Conservation (phyloP, 495 filamentous ascomycete genomes). For the Penicillium paxilli region DNA sequence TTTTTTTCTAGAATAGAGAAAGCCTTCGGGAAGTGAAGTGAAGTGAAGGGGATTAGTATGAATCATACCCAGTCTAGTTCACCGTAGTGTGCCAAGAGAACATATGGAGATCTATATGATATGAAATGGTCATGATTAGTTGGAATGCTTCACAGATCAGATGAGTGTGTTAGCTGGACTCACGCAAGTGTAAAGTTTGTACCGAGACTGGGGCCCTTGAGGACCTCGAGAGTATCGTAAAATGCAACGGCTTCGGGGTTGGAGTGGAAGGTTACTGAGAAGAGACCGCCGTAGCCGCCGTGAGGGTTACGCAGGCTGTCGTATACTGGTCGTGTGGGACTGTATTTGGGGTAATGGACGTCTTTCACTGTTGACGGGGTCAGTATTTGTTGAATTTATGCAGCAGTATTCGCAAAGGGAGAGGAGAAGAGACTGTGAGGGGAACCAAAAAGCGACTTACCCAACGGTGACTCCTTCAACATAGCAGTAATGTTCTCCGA, state of each 20-base stretch:
- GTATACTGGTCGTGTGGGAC: conserved; percentile 66
- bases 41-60: too few relatives aligned
- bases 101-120: conserved; percentile 85
- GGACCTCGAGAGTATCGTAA: conserved; percentile 81
- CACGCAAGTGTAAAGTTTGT: conserved; percentile 92
- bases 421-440: not conserved
- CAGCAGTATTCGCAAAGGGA: not conserved
- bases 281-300: conserved; percentile 88
- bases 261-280: conserved; percentile 76
- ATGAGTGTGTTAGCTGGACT: conserved; percentile 16
- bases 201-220: conserved; percentile 91
- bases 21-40: too few relatives aligned
- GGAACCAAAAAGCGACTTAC: conserved; percentile 40
- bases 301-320: conserved; percentile 71
- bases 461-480: conserved; percentile 54
- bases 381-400: too few relatives aligned
- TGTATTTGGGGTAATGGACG: conserved; percentile 85
- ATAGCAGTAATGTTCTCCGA: conserved; percentile 79
- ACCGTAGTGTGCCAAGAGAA: conserved; percentile 85
- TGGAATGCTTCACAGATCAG: too few relatives aligned
- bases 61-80: conserved; percentile 81
- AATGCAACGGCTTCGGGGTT: conserved; percentile 74
- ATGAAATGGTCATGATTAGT: too few relatives aligned
- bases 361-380: conserved; percentile 59
- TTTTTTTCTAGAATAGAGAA: too few relatives aligned